These are phyloP conservation scores for Pythium aquatile DNA, from an alignment of 352 stramenopile genomes.

Conservation along the genomic window DNA sequence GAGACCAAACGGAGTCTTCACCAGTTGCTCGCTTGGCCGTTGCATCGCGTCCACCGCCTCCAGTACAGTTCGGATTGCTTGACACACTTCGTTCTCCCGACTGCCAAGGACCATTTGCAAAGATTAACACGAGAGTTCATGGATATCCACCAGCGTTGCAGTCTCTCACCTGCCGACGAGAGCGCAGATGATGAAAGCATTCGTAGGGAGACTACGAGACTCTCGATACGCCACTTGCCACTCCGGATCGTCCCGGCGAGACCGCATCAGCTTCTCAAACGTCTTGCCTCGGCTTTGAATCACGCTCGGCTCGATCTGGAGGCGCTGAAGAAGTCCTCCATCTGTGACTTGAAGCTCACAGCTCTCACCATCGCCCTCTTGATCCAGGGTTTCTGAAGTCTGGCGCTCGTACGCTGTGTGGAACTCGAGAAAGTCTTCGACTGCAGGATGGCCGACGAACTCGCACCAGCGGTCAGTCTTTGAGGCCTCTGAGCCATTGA, in stretches of 20 bases:
- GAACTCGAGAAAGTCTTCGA: constrained; percentile 66
- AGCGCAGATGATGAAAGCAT: constrained; percentile 57
- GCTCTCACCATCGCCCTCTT: background rate
- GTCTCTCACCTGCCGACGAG: constrained; percentile 56
- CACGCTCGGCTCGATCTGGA: background rate
- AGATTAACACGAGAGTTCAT: too few species aligned
- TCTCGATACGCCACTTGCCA: constrained; percentile 13
- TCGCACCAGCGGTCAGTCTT: constrained; percentile 34
- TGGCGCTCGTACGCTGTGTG: constrained; percentile 36
- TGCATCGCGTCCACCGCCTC: constrained; percentile 43
- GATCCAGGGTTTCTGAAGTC: background rate
- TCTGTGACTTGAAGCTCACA: constrained; percentile 7
- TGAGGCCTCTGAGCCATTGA: constrained; percentile 14
- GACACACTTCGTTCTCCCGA: constrained; percentile 58
- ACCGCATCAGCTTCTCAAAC: constrained; percentile 28
- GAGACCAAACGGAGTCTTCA: constrained; percentile 11
- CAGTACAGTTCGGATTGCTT: constrained; percentile 38
- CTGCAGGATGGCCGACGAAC: constrained; percentile 66
- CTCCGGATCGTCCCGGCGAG: constrained; percentile 11
- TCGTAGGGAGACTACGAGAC: constrained; percentile 25
- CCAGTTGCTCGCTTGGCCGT: constrained; percentile 12
- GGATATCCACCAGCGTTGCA: background rate
- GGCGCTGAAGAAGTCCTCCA: constrained; percentile 6
- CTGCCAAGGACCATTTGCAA: constrained; percentile 22
- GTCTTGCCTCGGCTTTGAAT: constrained; percentile 2